Conservation (phyloP, 768 basidiomycete species). For the Serendipita vermifera region DNA sequence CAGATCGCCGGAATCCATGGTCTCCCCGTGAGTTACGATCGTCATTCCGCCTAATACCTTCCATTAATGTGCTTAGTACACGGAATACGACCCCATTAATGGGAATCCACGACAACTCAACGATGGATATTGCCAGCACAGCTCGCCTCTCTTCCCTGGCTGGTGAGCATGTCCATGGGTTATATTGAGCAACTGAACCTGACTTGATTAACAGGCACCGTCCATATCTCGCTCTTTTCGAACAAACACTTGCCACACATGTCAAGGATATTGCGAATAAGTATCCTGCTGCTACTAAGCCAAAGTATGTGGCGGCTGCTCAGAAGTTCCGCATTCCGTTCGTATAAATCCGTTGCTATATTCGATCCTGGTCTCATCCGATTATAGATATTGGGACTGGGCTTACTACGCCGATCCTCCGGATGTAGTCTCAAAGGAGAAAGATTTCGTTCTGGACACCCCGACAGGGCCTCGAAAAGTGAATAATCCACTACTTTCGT, state of each 20-base stretch:
- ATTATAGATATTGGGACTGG: slow-evolving; percentile 37
- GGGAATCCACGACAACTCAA: no score
- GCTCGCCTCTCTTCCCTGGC: slow-evolving; percentile 40
- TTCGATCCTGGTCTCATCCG: no score
- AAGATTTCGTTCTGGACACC: slow-evolving; percentile 25
- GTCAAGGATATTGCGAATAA: slow-evolving; percentile 31
- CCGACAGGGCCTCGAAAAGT: slow-evolving; percentile 23
- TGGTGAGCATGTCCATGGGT: no score
- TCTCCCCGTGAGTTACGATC: no score
- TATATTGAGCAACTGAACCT: no score
- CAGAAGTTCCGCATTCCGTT: not conserved
- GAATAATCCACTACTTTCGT: slow-evolving; percentile 26
- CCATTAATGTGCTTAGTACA: no score
- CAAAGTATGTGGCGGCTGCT: slow-evolving; percentile 19
- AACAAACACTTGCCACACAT: slow-evolving; percentile 37
- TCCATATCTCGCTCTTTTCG: slow-evolving; percentile 37
- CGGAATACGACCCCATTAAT: no score
- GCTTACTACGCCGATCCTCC: slow-evolving; percentile 30
- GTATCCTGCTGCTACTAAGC: slow-evolving; percentile 20
- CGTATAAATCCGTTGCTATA: no score
- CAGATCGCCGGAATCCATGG: slow-evolving; percentile 42
- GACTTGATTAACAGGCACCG: slow-evolving; percentile 26
- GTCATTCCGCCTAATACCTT: no score
- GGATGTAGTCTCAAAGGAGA: slow-evolving; percentile 26
- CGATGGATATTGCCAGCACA: slow-evolving; percentile 51